phyloP scores from a whole-genome alignment of 1,139 yeast species.

The Kazachstania sp. region DNA sequence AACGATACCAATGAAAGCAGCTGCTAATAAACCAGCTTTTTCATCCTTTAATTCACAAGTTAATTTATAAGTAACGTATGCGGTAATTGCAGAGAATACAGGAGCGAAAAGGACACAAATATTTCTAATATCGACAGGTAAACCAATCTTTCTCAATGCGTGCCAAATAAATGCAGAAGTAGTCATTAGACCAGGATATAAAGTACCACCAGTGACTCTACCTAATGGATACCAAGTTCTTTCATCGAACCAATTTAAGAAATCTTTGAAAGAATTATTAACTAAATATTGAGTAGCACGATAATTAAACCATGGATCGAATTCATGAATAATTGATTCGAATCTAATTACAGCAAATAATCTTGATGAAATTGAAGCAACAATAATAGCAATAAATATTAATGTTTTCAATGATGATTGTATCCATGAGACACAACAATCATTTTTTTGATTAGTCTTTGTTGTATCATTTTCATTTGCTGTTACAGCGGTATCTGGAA shows the following conservation, averaged over 20 bases:
- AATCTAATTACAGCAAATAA: slow-evolving; percentile 74
- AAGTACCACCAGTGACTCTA: slow-evolving; percentile 97
- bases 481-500: not conserved
- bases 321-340: slow-evolving; percentile 95
- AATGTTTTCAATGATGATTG: slow-evolving; percentile 25
- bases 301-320: slow-evolving; percentile 98
- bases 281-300: slow-evolving; percentile 90
- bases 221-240: slow-evolving; percentile 99
- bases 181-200: slow-evolving; percentile 97
- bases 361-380: slow-evolving; percentile 87
- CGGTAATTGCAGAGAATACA: slow-evolving; percentile 89
- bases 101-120: slow-evolving; percentile 96
- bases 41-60: slow-evolving; percentile 86
- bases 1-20: slow-evolving; percentile 93
- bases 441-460: not conserved
- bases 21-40: slow-evolving; percentile 85
- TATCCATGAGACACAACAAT: not conserved
- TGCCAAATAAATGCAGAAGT: slow-evolving; percentile 89
- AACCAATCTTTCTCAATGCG: slow-evolving; percentile 51
- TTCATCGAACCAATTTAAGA: slow-evolving; percentile 97
- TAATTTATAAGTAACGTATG: slow-evolving; percentile 81
- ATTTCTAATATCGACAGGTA: slow-evolving; percentile 91
- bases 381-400: slow-evolving; percentile 65
- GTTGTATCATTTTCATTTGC: not conserved
- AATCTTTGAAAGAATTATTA: slow-evolving; percentile 74